Evolutionary conservation across 2,329 filamentous ascomycete genomes (phyloP).

Genomic region (Penicillium verrucosum): DNA sequence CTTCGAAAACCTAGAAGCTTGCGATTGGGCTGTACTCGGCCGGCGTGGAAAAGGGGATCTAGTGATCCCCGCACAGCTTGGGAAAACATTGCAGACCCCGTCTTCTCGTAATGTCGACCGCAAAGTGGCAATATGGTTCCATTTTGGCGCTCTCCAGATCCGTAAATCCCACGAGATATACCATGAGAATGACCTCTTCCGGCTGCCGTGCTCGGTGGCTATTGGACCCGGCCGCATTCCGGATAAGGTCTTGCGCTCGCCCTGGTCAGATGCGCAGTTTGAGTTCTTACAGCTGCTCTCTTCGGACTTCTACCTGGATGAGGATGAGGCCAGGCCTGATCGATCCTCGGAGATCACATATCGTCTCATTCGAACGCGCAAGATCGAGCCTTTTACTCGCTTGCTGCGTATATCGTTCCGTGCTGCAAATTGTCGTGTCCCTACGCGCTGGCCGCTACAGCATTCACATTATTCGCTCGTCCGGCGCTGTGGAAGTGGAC

Average conservation of each 20-base stretch:
- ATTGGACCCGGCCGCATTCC: conserved; percentile 36
- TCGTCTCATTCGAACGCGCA: conserved; percentile 36
- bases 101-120: conserved; percentile 16
- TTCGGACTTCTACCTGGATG: conserved; percentile 38
- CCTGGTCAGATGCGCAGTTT: conserved; percentile 41
- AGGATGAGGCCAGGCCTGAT: conserved; percentile 24
- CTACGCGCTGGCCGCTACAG: conserved; percentile 34
- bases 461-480: conserved; percentile 32
- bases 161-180: conserved; percentile 26
- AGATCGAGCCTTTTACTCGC: conserved; percentile 32
- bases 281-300: conserved; percentile 40
- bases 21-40: conserved; percentile 23
- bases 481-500: conserved; percentile 26
- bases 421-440: conserved; percentile 31
- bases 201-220: conserved; percentile 30
- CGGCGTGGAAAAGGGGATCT: conserved; percentile 34
- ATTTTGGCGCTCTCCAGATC: conserved; percentile 38
- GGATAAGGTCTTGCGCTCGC: conserved; percentile 35
- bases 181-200: conserved; percentile 35
- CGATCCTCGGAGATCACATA: conserved; percentile 34
- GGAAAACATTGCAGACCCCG: not conserved
- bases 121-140: conserved; percentile 39
- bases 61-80: conserved; percentile 22
- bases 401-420: conserved; percentile 33
- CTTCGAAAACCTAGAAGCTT: conserved; percentile 23